Percentiles rank a stretch among this genome's conserved stretches.
Evolutionary conservation across 257 asterid species (phyloP).

Genomic region (Scutellaria baicalensis): DNA sequence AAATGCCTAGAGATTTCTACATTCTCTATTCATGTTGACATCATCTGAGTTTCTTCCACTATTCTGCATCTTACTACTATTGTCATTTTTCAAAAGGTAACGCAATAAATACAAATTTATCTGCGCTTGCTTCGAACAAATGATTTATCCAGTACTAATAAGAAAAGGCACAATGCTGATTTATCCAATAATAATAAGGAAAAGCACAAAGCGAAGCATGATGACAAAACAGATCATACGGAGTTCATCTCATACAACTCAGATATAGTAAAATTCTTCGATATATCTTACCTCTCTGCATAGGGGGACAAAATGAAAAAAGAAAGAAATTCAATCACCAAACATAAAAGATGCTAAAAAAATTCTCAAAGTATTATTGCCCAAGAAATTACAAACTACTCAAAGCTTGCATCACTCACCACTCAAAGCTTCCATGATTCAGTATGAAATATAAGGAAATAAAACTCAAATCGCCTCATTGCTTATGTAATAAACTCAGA

Average conservation of each 20-base stretch:
- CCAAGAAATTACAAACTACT: slow-evolving; percentile 27
- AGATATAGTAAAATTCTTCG: background rate
- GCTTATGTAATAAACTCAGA: slow-evolving; percentile 41
- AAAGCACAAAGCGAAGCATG: background rate
- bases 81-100: no score
- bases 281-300: slow-evolving; percentile 1
- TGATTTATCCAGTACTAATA: no score
- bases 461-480: slow-evolving; percentile 20
- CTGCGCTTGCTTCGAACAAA: no score
- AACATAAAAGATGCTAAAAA: background rate
- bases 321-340: slow-evolving; percentile 8
- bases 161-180: background rate
- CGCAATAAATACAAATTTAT: no score
- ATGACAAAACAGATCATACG: slow-evolving; percentile 5
- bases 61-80: no score
- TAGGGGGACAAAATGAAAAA: background rate
- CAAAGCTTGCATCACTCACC: slow-evolving; percentile 34
- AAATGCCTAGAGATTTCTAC: background rate
- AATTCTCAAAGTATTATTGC: slow-evolving; percentile 27
- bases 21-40: background rate
- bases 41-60: no score
- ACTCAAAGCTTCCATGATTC: slow-evolving; percentile 42
- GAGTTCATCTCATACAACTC: slow-evolving; percentile 7
- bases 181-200: no score
- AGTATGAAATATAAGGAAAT: slow-evolving; percentile 19